These are phyloP conservation scores for Arabidopsis arenosa DNA, from an alignment of 345 rosid species.

Conservation along the genomic window DNA sequence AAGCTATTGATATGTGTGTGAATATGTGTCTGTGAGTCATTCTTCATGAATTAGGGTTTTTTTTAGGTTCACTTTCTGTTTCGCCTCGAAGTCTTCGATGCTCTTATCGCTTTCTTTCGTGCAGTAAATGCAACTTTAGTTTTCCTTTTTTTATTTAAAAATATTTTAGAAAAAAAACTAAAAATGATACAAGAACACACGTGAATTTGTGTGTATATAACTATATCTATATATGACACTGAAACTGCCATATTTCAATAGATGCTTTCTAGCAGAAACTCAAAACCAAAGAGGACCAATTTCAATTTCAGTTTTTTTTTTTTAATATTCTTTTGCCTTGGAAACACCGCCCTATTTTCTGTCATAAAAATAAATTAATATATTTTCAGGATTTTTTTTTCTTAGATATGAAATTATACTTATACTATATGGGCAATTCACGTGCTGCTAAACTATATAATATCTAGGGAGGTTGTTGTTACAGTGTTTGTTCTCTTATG, in stretches of 20 bases:
- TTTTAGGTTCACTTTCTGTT: conserved; percentile 47
- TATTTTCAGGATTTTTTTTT: neutral
- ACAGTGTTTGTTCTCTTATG: conserved; percentile 62
- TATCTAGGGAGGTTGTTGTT: conserved; percentile 53
- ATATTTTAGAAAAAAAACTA: neutral
- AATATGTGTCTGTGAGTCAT: conserved; percentile 38
- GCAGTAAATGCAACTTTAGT: conserved; percentile 40
- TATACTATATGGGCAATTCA: conserved; percentile 54
- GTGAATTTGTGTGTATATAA: conserved; percentile 42
- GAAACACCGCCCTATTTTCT: conserved; percentile 62
- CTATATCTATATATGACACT: conserved; percentile 45
- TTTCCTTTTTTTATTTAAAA: neutral
- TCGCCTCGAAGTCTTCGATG: conserved; percentile 50
- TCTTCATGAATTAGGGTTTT: conserved; percentile 52
- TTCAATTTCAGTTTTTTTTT: conserved; percentile 8
- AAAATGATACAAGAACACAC: conserved; percentile 41
- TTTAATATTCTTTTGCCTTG: conserved; percentile 45
- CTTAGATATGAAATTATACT: conserved; percentile 21
- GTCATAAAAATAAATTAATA: conserved; percentile 16
- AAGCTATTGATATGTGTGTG: conserved; percentile 20
- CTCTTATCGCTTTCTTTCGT: conserved; percentile 48
- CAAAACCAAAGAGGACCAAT: conserved; percentile 46
- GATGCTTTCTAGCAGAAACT: conserved; percentile 48
- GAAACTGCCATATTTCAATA: conserved; percentile 48
- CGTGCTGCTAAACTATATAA: conserved; percentile 63